Conservation (phyloP, 345 rosid genomes). For the Gossypium herbaceum region DNA sequence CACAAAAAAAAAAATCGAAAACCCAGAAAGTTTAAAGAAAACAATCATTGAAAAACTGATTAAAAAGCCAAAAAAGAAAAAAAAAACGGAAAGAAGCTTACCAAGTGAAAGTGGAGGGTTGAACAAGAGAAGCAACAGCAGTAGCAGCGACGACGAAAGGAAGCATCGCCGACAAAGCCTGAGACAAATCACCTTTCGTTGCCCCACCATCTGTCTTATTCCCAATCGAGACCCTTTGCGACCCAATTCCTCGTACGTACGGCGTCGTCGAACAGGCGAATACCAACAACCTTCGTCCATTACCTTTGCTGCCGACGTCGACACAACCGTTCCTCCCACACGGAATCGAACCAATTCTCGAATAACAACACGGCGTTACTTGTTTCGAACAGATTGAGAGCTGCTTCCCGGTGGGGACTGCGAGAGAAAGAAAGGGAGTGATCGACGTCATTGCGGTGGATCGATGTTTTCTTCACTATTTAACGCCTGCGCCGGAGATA, state of each 20-base stretch:
- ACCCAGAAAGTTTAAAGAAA: neutral
- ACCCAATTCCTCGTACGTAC: slow-evolving; percentile 70
- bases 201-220: slow-evolving; percentile 29
- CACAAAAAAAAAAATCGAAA: neutral
- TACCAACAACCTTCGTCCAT: slow-evolving; percentile 28
- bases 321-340: neutral
- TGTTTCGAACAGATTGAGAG: neutral
- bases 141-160: slow-evolving; percentile 86
- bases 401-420: neutral
- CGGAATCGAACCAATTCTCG: slow-evolving; percentile 1
- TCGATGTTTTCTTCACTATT: neutral
- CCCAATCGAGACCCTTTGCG: slow-evolving; percentile 59
- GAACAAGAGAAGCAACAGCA: slow-evolving; percentile 80
- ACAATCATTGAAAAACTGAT: neutral
- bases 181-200: slow-evolving; percentile 50
- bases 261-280: slow-evolving; percentile 67
- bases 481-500: slow-evolving; percentile 22
- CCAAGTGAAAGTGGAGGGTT: slow-evolving; percentile 86
- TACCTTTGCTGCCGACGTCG: neutral
- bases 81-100: slow-evolving; percentile 13
- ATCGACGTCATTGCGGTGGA: slow-evolving; percentile 35
- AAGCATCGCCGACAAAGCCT: slow-evolving; percentile 77
- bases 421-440: slow-evolving; percentile 17
- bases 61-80: neutral
- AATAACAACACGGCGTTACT: neutral